phyloP scores from a whole-genome alignment of 495 filamentous ascomycete species.

The Hyphodiscus hymeniophilus region DNA sequence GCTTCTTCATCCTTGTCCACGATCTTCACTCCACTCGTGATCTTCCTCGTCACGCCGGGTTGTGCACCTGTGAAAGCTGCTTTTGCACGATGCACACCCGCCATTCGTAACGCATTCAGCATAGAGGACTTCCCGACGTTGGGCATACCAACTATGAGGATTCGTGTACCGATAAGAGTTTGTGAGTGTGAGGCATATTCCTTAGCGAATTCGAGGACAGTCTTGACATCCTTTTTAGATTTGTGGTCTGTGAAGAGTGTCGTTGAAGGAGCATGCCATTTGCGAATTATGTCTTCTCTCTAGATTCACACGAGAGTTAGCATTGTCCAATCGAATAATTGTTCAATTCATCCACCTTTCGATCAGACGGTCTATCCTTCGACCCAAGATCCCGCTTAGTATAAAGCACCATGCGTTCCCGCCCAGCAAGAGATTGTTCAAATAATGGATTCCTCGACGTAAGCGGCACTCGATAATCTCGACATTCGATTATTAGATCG shows the following conservation, averaged over 20 bases:
- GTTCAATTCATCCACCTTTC: conserved; percentile 14
- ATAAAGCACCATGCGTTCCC: conserved; percentile 75
- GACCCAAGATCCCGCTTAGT: conserved; percentile 75
- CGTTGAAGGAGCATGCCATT: conserved; percentile 47
- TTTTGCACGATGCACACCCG: conserved; percentile 57
- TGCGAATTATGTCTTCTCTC: conserved; percentile 43
- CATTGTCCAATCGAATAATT: conserved; percentile 17
- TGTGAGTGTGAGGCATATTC: conserved; percentile 34
- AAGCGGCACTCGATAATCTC: conserved; percentile 84
- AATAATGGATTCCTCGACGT: conserved; percentile 89
- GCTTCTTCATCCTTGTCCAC: conserved; percentile 23
- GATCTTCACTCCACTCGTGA: conserved; percentile 77
- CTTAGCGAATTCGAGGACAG: conserved; percentile 49
- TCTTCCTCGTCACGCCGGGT: conserved; percentile 83
- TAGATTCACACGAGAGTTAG: conserved; percentile 16
- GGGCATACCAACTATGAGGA: conserved; percentile 92
- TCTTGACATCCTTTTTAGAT: conserved; percentile 19
- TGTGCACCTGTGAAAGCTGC: conserved; percentile 76
- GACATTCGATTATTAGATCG: conserved; percentile 88
- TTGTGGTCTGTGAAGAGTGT: conserved; percentile 49
- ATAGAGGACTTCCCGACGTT: conserved; percentile 91
- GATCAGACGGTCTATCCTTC: conserved; percentile 20
- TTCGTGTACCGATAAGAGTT: conserved; percentile 60
- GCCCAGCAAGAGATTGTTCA: conserved; percentile 60
- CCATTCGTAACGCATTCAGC: conserved; percentile 72